These are phyloP conservation scores for Russula compacta DNA, from an alignment of 768 basidiomycete species.

Conservation along the genomic window DNA sequence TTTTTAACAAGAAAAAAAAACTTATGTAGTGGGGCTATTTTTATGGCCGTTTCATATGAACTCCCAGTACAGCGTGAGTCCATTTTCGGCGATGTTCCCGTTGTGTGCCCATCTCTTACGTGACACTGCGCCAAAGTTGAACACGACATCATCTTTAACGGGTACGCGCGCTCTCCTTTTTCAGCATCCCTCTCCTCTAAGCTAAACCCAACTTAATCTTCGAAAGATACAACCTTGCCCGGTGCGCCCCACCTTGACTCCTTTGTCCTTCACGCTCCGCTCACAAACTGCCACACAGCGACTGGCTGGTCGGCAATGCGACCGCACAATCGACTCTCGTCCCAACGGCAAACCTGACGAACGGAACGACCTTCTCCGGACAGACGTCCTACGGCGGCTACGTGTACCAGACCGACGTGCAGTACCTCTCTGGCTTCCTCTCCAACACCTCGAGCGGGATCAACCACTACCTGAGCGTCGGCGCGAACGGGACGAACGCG, in stretches of 20 bases:
- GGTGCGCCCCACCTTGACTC: constrained; percentile 31
- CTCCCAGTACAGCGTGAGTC: constrained; percentile 47
- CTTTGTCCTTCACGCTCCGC: not conserved
- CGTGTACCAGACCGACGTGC: constrained; percentile 61
- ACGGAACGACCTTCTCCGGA: constrained; percentile 52
- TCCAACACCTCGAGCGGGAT: constrained; percentile 58
- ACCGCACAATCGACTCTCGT: constrained; percentile 41
- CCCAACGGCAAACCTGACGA: constrained; percentile 41
- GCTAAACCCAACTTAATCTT: constrained; percentile 3
- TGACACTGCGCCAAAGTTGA: constrained; percentile 30
- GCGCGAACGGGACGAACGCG: constrained; percentile 42
- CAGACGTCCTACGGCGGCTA: constrained; percentile 55
- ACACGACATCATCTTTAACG: constrained; percentile 69
- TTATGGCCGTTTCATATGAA: constrained; percentile 71
- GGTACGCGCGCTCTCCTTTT: constrained; percentile 32
- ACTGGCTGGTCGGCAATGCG: constrained; percentile 80
- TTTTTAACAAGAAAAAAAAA: not conserved
- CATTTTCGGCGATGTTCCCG: not conserved
- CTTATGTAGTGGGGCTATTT: constrained; percentile 51
- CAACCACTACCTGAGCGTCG: constrained; percentile 56
- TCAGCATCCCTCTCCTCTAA: not conserved
- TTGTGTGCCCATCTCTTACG: not conserved
- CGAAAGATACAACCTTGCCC: constrained; percentile 62
- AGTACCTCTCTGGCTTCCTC: constrained; percentile 64
- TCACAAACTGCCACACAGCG: constrained; percentile 35